These are phyloP conservation scores for Avena insularis DNA, from an alignment of 176 grass and related monocot species.

Conservation along the genomic window DNA sequence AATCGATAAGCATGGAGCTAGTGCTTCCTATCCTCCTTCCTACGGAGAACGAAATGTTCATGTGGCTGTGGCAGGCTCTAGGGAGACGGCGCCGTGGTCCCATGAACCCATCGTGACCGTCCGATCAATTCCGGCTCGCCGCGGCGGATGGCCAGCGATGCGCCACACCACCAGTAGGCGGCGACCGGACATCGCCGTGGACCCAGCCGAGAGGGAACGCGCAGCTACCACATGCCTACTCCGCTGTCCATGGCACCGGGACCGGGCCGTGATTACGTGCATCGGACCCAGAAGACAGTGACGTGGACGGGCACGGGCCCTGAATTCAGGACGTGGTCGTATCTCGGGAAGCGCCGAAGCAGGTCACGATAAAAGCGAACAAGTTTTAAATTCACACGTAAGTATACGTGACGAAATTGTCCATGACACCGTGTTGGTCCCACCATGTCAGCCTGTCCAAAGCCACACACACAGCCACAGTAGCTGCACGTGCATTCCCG, in stretches of 20 bases:
- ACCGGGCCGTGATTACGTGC: background rate
- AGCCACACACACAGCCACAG: background rate
- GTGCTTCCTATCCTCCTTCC: background rate
- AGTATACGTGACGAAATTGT: too few species aligned
- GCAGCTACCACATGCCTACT: background rate
- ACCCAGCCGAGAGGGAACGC: background rate
- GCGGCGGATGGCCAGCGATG: background rate
- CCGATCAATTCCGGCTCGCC: background rate
- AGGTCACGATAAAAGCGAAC: background rate
- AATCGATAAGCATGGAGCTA: background rate
- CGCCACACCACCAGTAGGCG: conserved; percentile 43
- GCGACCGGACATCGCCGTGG: conserved; percentile 52
- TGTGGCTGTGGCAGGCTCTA: background rate
- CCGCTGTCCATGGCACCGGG: background rate
- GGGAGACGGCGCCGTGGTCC: background rate
- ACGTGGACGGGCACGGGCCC: background rate
- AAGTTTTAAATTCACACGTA: background rate
- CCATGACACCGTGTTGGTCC: background rate
- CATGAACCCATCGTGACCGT: conserved; percentile 14
- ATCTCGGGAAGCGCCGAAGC: background rate
- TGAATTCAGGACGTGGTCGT: background rate
- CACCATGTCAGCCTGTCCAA: background rate
- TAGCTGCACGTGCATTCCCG: too few species aligned
- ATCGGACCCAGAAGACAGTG: background rate
- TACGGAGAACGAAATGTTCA: background rate